Base-by-base conservation (phyloP, 352 stramenopile genomes). In the Globisporangium nunn region DNA sequence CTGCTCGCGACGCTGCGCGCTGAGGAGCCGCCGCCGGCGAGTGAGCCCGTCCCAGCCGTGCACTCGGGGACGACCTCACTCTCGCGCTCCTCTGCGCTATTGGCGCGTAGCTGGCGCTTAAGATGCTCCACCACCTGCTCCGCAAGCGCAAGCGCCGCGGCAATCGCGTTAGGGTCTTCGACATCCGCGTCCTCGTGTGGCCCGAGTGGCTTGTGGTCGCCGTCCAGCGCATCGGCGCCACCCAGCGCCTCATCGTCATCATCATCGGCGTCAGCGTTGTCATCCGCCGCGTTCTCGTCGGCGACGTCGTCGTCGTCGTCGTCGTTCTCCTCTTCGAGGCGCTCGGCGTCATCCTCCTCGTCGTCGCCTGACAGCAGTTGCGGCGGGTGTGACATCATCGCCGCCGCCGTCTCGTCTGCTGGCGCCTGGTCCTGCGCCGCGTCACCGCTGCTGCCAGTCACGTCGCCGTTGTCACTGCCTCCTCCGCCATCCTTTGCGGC, bases 61-160 rank as follows among this genome's bases (percentile, higher is more conserved):
- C 66, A 28, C n/a, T 62, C 12, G 56, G 43, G 30, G 43, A 29
- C 41, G 35, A 4, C 7, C 49, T 64, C 23, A 53, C 61, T 66
- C 41, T 67, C 63, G 47, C 80, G 70, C 54, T 78, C 73, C 43
- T 85, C 67, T 29, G 76, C 62, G 3, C 67, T 63, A 0, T 79
- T 78, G 40, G 87, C 66, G 31, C 75, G 40, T 63, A 84, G 72
- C 57, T 72, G 75, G 31, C 85, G 64, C 29, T 78, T 70, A 37
- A 90, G 56, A 56, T 83, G 68, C 49, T 86, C 68, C 1, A 81
- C 74, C 17, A 83, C 72, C 29, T 76, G 67, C n/a, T 68, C 85
- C 35, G 72, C 74, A 2, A 80, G 59, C 53, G 81, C 66, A 31
- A 91, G 64, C 53, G 81, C 78, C 28, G 70, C 66, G 0, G 75